A percentile compares a stretch with the other conserved stretches of the same genome.
Conservation (phyloP, 208 protist genomes). For the Entamoeba histolytica region DNA sequence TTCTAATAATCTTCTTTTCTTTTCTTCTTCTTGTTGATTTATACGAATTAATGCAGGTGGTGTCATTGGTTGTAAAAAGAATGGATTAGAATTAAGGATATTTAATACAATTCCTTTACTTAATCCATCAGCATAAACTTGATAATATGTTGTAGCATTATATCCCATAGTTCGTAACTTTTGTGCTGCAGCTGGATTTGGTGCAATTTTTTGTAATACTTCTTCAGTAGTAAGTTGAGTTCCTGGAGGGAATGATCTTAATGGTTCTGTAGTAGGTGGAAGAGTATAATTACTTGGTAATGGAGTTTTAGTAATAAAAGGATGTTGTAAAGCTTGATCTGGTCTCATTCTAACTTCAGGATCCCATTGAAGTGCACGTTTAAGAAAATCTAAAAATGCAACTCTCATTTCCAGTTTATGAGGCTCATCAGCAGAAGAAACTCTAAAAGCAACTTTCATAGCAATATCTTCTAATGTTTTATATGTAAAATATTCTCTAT, state of each 20-base stretch:
- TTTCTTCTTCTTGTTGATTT: background rate
- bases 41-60: background rate
- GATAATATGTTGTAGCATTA: background rate
- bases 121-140: background rate
- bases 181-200: background rate
- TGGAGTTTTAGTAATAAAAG: constrained; percentile 16
- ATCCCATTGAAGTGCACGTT: constrained; percentile 12
- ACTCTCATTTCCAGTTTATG: background rate
- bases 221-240: background rate
- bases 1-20: background rate
- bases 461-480: background rate
- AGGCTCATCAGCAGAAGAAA: background rate
- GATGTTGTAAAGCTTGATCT: constrained; percentile 16
- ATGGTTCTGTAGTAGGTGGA: background rate
- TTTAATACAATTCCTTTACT: background rate
- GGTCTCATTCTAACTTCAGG: constrained; percentile 24
- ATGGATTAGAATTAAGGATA: background rate
- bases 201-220: background rate
- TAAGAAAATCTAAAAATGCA: constrained; percentile 18
- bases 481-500: background rate
- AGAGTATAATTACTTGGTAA: background rate
- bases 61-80: background rate
- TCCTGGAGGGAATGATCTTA: background rate
- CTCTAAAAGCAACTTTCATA: background rate
- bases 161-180: background rate